Percentiles rank a stretch among this genome's conserved stretches.
Conservation (phyloP, 163 green algal species). For the Scenedesmus sp. region DNA sequence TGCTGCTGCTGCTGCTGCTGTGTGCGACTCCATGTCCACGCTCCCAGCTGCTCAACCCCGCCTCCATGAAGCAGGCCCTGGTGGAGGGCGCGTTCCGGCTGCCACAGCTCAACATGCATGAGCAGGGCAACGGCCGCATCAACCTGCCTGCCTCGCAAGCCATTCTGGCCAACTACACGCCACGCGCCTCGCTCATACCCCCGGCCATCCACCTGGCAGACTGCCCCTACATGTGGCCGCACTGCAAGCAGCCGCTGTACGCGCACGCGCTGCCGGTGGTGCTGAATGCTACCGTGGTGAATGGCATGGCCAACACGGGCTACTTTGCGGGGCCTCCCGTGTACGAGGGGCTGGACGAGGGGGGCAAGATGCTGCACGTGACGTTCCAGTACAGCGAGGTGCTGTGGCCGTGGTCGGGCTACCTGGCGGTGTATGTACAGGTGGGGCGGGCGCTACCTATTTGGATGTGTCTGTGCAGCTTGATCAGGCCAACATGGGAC, state of each 20-base stretch:
- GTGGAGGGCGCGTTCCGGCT: slow-evolving; percentile 91
- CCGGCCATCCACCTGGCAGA: slow-evolving; percentile 86
- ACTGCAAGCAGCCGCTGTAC: slow-evolving; percentile 93
- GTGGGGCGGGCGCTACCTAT: slow-evolving; percentile 57
- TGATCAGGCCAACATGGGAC: neutral
- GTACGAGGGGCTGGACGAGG: slow-evolving; percentile 73
- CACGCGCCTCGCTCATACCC: slow-evolving; percentile 88
- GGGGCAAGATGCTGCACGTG: slow-evolving; percentile 86
- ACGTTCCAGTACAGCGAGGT: slow-evolving; percentile 88
- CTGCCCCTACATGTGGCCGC: slow-evolving; percentile 97
- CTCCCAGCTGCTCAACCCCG: slow-evolving; percentile 90
- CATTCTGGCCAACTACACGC: slow-evolving; percentile 78
- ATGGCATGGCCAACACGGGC: slow-evolving; percentile 92
- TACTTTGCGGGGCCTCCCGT: slow-evolving; percentile 69
- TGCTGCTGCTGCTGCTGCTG: neutral
- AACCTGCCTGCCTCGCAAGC: slow-evolving; percentile 63
- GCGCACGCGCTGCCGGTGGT: slow-evolving; percentile 90
- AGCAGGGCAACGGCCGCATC: slow-evolving; percentile 79
- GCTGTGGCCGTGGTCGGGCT: slow-evolving; percentile 98
- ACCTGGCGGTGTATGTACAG: slow-evolving; percentile 89
- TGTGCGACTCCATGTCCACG: neutral
- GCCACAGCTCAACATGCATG: slow-evolving; percentile 84
- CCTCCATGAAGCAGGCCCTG: slow-evolving; percentile 98
- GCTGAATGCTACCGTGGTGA: slow-evolving; percentile 98
- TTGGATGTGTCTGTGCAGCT: neutral